Evolutionary conservation across 352 stramenopile species (phyloP), one percentile per base, ranked within the genome.

Genomic region (Phytophthora pistaciae): DNA sequence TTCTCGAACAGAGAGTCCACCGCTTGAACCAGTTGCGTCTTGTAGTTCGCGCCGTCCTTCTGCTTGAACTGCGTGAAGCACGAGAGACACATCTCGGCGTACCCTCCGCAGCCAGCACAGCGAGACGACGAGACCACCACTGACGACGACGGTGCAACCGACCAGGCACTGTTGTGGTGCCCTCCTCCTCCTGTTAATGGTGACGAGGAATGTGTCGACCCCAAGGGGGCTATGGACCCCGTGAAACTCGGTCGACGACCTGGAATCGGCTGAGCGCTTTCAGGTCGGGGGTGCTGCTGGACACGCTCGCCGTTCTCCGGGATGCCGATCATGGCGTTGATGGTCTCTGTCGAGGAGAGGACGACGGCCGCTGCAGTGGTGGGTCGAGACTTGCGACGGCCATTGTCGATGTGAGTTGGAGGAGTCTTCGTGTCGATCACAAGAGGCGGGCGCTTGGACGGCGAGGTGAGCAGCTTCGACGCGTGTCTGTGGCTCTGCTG

Each of bases 41-140:
- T 94, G 83, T 93, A 92, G 23, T 64, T 66, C 0, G 79, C 75
- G 23, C 79, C 78, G 57, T 94, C 87, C 31, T 89, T 74, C 36
- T 79, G 76, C 57, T 84, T 85, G 64, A 91, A 91, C 29, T 81
- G 70, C 21, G 85, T 86, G 29, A 94, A 88, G 67, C 87, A 94
- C 6, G 71, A 70, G 48, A 93, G 68, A 68, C 85, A 94, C 61
- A 94, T 82, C 60, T 94, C 87, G 18, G 87, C 85, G 46, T 80
- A 84, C 0, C 74, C 79, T 56, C 85, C 84, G 23, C 87, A 93
- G 8, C 87, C 87, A 29, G 70, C 67, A 33, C 87, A 94, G 10
- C 87, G 83, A 59, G 82, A 70, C 3, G 60, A 64, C 23, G 72
- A 60, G 14, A 57, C 38, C 6, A 23, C 27, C 13, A 64, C 70